These are phyloP conservation scores for Cystofilobasidium macerans DNA, from an alignment of 768 basidiomycete genomes.

Conservation along the genomic window DNA sequence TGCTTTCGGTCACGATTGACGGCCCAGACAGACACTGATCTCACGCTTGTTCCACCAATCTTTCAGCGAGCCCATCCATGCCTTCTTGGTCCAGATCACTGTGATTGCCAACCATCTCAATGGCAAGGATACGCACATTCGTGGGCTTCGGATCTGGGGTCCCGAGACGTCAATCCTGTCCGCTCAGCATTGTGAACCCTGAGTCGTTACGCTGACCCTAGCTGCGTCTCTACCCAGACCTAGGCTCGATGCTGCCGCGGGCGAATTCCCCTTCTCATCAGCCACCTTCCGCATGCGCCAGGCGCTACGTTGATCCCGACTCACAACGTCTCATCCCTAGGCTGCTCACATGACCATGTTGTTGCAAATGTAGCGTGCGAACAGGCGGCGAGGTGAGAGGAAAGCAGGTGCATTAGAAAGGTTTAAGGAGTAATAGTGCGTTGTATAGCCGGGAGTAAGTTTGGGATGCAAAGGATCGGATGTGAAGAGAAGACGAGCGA, in stretches of 20 bases:
- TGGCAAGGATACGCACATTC: conserved; percentile 96
- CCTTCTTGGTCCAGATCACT: conserved; percentile 81
- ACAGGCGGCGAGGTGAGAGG: neutral
- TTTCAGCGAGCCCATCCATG: conserved; percentile 68
- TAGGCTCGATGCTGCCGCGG: conserved; percentile 6
- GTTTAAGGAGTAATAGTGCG: too few species aligned
- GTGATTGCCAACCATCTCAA: conserved; percentile 92
- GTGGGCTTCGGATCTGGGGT: conserved; percentile 77
- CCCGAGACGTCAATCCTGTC: conserved; percentile 38
- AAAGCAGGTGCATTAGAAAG: too few species aligned
- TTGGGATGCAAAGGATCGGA: too few species aligned
- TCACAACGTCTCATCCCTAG: too few species aligned
- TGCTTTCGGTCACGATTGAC: conserved; percentile 32
- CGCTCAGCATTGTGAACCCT: neutral
- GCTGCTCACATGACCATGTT: too few species aligned
- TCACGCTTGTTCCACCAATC: neutral
- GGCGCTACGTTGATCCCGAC: conserved; percentile 6
- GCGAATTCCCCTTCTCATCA: conserved; percentile 15
- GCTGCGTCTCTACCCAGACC: neutral
- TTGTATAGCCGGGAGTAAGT: too few species aligned
- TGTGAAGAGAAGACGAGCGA: too few species aligned
- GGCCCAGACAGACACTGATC: neutral
- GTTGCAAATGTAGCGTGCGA: neutral
- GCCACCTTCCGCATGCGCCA: neutral
- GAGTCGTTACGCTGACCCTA: too few species aligned